phyloP scores from a whole-genome alignment of 176 grass and related monocot genomes.

The Triticum dicoccoides region DNA sequence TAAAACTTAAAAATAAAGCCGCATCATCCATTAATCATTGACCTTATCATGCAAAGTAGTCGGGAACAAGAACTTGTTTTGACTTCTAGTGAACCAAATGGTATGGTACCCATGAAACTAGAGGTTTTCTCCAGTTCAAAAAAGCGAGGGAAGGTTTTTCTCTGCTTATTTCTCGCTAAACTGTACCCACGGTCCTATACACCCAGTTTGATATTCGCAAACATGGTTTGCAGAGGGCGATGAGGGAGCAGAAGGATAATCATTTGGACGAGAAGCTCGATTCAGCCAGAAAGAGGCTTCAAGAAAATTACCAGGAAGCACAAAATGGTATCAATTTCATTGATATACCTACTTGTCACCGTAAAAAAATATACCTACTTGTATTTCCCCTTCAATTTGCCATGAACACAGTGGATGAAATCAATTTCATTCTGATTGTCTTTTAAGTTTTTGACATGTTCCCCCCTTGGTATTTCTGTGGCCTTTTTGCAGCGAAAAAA shows the following conservation, averaged over 20 bases:
- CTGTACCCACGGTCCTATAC: neutral
- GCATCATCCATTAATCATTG: neutral
- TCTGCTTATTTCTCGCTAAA: neutral
- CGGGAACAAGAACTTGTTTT: neutral
- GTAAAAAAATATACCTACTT: neutral
- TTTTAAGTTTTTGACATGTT: neutral
- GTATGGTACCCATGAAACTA: neutral
- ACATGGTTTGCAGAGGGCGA: conserved; percentile 30
- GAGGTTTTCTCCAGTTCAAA: too few relatives aligned
- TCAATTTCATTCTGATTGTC: neutral
- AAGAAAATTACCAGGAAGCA: conserved; percentile 76
- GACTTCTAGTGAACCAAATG: neutral
- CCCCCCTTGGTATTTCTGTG: neutral
- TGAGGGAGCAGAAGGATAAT: conserved; percentile 47
- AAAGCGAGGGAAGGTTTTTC: neutral
- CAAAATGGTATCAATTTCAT: conserved; percentile 55
- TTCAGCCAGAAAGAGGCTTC: conserved; percentile 62
- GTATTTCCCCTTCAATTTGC: neutral
- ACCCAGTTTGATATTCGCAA: neutral
- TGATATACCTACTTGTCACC: neutral
- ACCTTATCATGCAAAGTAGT: conserved; percentile 1
- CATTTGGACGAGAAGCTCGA: conserved; percentile 56
- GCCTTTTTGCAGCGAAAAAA: conserved; percentile 58
- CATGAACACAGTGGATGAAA: neutral
- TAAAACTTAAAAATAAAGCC: neutral